phyloP scores from a whole-genome alignment of 2,329 filamentous ascomycete species.

The Purpureocillium lavendulum region DNA sequence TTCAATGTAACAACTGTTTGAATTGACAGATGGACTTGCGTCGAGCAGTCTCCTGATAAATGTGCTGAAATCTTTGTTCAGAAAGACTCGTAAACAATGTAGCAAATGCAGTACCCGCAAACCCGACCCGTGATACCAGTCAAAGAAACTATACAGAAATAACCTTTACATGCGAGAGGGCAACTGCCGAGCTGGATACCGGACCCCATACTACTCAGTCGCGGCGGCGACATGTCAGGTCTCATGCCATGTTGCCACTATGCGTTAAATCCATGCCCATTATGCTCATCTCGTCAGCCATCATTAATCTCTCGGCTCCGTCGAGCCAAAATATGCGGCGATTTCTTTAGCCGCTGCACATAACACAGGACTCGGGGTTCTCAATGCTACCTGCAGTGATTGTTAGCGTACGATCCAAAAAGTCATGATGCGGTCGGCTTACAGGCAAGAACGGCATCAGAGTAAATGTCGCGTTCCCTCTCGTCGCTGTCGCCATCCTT shows the following conservation, averaged over 20 bases:
- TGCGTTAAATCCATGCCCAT: conserved; percentile 13
- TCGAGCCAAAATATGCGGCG: too few species aligned
- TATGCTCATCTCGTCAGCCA: conserved; percentile 20
- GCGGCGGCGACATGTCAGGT: conserved; percentile 6
- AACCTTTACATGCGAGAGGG: too few species aligned
- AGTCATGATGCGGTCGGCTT: conserved; percentile 32
- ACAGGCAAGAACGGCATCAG: conserved; percentile 84
- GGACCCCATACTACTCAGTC: neutral
- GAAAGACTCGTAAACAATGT: too few species aligned
- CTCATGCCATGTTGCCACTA: conserved; percentile 1
- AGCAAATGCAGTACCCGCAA: too few species aligned
- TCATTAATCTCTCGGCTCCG: conserved; percentile 13
- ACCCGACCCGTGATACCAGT: too few species aligned
- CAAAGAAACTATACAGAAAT: too few species aligned
- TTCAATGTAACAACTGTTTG: too few species aligned
- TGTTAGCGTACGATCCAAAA: conserved; percentile 20
- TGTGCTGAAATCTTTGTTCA: too few species aligned
- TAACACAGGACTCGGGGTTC: conserved; percentile 87
- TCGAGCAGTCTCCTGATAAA: too few species aligned
- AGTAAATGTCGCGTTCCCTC: conserved; percentile 88
- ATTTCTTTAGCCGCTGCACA: conserved; percentile 79
- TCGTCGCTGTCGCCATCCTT: conserved; percentile 61
- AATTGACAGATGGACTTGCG: too few species aligned
- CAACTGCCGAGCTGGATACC: too few species aligned
- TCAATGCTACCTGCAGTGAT: conserved; percentile 71